phyloP scores from a whole-genome alignment of 202 grass and related monocot genomes.

The Schoenoplectus triqueter region DNA sequence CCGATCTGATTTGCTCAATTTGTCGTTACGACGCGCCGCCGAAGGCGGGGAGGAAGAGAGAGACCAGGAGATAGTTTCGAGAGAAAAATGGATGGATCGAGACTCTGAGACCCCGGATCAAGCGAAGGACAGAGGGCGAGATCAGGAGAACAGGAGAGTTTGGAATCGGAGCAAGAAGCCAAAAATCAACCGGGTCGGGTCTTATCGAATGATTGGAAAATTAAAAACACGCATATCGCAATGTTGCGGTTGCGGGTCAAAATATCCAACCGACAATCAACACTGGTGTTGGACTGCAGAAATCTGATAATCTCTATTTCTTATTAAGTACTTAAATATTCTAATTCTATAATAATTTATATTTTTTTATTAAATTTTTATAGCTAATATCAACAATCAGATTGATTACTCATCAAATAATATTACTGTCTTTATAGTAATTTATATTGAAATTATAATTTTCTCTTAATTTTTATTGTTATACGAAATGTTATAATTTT shows the following conservation, averaged over 20 bases:
- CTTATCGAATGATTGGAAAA: neutral
- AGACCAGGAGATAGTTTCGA: neutral
- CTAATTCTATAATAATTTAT: too few relatives aligned
- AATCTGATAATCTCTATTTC: too few relatives aligned
- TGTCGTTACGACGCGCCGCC: neutral
- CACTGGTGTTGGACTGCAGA: neutral
- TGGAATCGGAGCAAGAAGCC: neutral
- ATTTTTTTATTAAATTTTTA: too few relatives aligned
- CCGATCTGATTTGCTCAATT: slow-evolving; percentile 16
- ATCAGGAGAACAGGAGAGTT: neutral
- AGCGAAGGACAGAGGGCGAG: neutral
- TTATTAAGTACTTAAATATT: too few relatives aligned
- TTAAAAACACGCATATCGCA: neutral
- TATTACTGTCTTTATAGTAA: too few relatives aligned
- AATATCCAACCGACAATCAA: neutral
- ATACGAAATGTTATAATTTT: too few relatives aligned
- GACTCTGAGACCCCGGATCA: neutral
- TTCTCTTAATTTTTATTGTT: too few relatives aligned
- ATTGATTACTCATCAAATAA: too few relatives aligned
- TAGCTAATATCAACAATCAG: too few relatives aligned
- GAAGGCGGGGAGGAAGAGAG: neutral
- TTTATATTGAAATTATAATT: too few relatives aligned
- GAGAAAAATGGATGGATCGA: neutral
- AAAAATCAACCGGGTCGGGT: neutral
- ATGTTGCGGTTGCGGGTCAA: neutral